Base-by-base conservation (phyloP, 2,329 filamentous ascomycete genomes). In the Trichoderma simmonsii region DNA sequence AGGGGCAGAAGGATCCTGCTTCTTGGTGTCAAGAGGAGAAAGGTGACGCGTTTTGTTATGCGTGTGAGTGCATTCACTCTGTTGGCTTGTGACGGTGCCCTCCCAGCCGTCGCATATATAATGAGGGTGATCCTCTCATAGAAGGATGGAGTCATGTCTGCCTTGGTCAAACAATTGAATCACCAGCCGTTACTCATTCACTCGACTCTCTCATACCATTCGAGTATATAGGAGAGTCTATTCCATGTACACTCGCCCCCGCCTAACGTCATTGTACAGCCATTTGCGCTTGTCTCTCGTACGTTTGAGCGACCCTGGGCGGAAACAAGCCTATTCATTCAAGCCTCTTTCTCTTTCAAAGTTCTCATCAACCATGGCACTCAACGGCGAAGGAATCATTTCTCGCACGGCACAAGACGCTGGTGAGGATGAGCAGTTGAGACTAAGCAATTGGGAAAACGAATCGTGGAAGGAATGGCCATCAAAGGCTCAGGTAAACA, bases 401-500 rank as follows among this genome's bases (percentile, higher is more conserved):
- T 74, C 63, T 51, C 80, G 80, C 39, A 77, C 79, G 5, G 73
- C 69, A 9, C 72, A 77, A 14, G 73, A 81, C 18, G 77, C 80
- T 30, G 71, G 60, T 21, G 74, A 75, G 36, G 81, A 82, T 36
- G 28, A 36, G 5, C 66, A 76, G 8, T 74, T 75, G 36, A 70
- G 70, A n/a, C 61, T 74, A 1, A 72, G 76, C 34, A 81, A 82
- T 65, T 71, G 80, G 26, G 70, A 77, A 15, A 75, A 75, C 4
- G 75, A 78, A 48, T 76, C 79, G 3, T 86, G 82, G 77, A 80
- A 80, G 48, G 77, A 82, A 6, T 86, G 85, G 85, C 85, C 85
- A 7, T 86, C 86, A 21, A 81, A 85, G 73, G 84, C 84, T 6
- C 85, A 82, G 1, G 85, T 85, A 79, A 75, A 81, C 9, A 6